phyloP scores from a whole-genome alignment of 2,329 filamentous ascomycete genomes.

The Curvularia verruculosa region DNA sequence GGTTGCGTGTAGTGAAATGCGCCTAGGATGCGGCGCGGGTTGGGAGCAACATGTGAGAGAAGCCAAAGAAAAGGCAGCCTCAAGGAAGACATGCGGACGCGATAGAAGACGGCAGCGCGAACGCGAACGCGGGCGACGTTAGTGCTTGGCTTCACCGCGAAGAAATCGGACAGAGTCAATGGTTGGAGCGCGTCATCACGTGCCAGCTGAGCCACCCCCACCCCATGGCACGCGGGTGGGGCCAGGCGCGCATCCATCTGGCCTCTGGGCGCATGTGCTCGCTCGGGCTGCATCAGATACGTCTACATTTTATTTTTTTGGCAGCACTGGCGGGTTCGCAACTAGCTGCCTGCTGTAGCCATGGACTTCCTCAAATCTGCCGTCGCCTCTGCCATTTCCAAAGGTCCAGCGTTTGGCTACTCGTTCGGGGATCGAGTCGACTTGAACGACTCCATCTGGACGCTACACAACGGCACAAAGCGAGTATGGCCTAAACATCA shows the following conservation, averaged over 20 bases:
- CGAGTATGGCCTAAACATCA: slow-evolving; percentile 63
- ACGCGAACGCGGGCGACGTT: neutral
- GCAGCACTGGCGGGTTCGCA: neutral
- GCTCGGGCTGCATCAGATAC: neutral
- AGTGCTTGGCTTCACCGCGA: neutral
- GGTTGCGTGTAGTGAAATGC: slow-evolving; percentile 1
- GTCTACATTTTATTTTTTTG: neutral
- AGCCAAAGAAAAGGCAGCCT: neutral
- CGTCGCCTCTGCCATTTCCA: slow-evolving; percentile 93
- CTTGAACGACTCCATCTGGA: slow-evolving; percentile 92
- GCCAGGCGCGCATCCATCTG: slow-evolving; percentile 14
- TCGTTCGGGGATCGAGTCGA: slow-evolving; percentile 92
- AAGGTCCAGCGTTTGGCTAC: slow-evolving; percentile 91
- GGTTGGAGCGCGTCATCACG: slow-evolving; percentile 8
- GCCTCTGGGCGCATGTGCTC: slow-evolving; percentile 12
- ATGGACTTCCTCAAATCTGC: slow-evolving; percentile 99
- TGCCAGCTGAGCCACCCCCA: neutral
- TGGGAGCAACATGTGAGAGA: slow-evolving; percentile 4
- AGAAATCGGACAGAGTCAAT: neutral
- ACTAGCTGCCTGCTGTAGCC: slow-evolving; percentile 9
- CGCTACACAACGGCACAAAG: slow-evolving; percentile 91
- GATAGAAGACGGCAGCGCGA: neutral
- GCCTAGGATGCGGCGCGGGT: slow-evolving; percentile 2
- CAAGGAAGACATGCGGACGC: slow-evolving; percentile 5
- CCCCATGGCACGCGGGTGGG: slow-evolving; percentile 2